Evolutionary conservation across 2,329 filamentous ascomycete species (phyloP).

Genomic region (Reticulascus tulasneorum): DNA sequence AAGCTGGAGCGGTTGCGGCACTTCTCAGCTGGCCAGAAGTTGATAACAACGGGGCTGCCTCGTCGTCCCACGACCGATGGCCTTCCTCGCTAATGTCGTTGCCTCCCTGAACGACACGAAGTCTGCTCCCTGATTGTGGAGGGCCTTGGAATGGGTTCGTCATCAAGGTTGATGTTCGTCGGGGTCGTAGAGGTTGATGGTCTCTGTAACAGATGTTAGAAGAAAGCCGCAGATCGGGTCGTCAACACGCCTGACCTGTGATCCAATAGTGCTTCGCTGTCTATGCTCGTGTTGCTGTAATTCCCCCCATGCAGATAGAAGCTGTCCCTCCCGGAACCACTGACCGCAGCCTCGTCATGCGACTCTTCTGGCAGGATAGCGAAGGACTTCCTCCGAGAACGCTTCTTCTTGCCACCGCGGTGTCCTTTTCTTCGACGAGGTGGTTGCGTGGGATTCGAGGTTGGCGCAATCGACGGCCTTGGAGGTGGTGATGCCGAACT

Average conservation of each 20-base stretch:
- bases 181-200: constrained; percentile 59
- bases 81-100: constrained; percentile 46
- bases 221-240: constrained; percentile 2
- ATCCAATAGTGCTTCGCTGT: constrained; percentile 83
- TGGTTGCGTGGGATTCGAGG: constrained; percentile 11
- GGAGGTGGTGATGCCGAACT: constrained; percentile 6
- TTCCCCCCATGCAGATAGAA: constrained; percentile 54
- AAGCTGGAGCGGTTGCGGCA: constrained; percentile 16
- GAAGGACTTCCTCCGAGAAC: constrained; percentile 75
- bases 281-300: constrained; percentile 78
- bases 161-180: constrained; percentile 47
- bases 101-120: constrained; percentile 25
- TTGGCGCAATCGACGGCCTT: constrained; percentile 8
- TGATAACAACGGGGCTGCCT: constrained; percentile 53
- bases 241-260: constrained; percentile 58
- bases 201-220: constrained; percentile 35
- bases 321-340: constrained; percentile 28
- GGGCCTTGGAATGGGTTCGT: no score
- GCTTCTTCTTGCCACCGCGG: constrained; percentile 75
- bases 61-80: constrained; percentile 36
- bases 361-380: constrained; percentile 58
- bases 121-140: constrained; percentile 16
- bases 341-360: constrained; percentile 29
- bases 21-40: constrained; percentile 32
- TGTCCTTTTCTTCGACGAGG: constrained; percentile 60